phyloP scores from a whole-genome alignment of 2,329 filamentous ascomycete genomes.

The Aspergillus terreus region DNA sequence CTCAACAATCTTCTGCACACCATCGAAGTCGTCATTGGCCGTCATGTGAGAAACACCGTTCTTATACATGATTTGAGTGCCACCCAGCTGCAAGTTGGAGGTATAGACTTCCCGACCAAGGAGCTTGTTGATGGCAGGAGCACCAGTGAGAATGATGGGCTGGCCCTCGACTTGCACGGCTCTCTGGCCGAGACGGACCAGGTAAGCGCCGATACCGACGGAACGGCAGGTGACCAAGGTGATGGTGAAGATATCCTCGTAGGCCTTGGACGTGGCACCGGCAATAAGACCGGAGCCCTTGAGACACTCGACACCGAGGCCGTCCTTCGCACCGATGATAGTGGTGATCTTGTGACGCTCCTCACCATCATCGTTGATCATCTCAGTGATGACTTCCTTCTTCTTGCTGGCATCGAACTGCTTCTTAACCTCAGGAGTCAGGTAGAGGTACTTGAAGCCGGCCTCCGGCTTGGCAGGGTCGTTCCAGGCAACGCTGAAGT shows the following conservation, averaged over 20 bases:
- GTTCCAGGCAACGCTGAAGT: conserved; percentile 98
- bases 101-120: conserved; percentile 98
- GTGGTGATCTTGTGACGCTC: conserved; percentile 91
- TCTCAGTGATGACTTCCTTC: conserved; percentile 81
- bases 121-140: conserved; percentile 95
- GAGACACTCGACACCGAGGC: conserved; percentile 94
- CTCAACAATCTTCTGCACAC: conserved; percentile 94
- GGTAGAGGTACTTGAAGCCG: conserved; percentile 96
- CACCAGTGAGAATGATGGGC: conserved; percentile 97
- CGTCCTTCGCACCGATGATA: conserved; percentile 88
- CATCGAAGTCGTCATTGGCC: conserved; percentile 93
- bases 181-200: conserved; percentile 96
- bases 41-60: conserved; percentile 99
- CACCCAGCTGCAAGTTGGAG: conserved; percentile 97
- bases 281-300: conserved; percentile 97
- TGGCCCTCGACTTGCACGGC: conserved; percentile 98
- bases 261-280: conserved; percentile 92
- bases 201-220: conserved; percentile 98
- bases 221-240: conserved; percentile 97
- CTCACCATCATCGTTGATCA: conserved; percentile 81
- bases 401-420: conserved; percentile 75
- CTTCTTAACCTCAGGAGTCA: conserved; percentile 80
- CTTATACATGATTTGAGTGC: conserved; percentile 99
- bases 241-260: conserved; percentile 98
- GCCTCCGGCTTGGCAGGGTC: conserved; percentile 73